Percentiles rank a stretch among this genome's conserved stretches.
Evolutionary conservation across 1,139 yeast species (phyloP).

Genomic region (Sugiyamaella neomexicana): DNA sequence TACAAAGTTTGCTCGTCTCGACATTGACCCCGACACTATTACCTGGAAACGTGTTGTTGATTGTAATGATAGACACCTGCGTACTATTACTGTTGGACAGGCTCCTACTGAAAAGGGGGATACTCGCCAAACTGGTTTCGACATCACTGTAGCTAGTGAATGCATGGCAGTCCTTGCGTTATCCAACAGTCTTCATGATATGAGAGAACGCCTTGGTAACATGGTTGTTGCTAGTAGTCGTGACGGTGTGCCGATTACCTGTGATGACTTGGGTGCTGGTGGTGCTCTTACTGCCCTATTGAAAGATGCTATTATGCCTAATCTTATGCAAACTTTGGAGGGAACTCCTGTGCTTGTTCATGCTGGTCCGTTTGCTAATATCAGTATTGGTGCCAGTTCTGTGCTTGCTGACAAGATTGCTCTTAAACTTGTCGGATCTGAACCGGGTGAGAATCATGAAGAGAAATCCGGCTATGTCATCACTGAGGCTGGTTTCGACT

Average conservation of each 20-base stretch:
- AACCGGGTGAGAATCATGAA: conserved; percentile 52
- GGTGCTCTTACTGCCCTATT: conserved; percentile 95
- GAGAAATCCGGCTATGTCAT: conserved; percentile 86
- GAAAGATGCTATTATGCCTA: conserved; percentile 97
- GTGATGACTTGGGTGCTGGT: conserved; percentile 96
- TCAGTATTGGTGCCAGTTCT: conserved; percentile 94
- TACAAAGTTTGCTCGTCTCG: conserved; percentile 74
- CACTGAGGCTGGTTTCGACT: conserved; percentile 98
- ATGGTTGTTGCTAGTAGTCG: conserved; percentile 87
- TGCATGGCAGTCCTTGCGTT: conserved; percentile 98
- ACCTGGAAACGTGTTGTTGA: conserved; percentile 98
- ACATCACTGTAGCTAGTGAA: conserved; percentile 95
- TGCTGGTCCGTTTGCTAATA: conserved; percentile 98
- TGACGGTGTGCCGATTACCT: conserved; percentile 86
- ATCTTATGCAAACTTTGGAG: conserved; percentile 95
- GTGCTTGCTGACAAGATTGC: conserved; percentile 96
- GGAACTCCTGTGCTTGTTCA: conserved; percentile 98
- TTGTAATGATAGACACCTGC: conserved; percentile 88
- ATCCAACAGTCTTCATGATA: conserved; percentile 73
- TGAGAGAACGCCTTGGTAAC: conserved; percentile 86
- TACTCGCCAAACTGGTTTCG: conserved; percentile 89
- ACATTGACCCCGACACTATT: conserved; percentile 89
- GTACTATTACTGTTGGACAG: conserved; percentile 90
- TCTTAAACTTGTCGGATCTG: conserved; percentile 83
- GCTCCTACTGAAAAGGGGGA: conserved; percentile 94